These are phyloP conservation scores for Aegilops longissima DNA, from an alignment of 176 grass and related monocot genomes.

Conservation along the genomic window DNA sequence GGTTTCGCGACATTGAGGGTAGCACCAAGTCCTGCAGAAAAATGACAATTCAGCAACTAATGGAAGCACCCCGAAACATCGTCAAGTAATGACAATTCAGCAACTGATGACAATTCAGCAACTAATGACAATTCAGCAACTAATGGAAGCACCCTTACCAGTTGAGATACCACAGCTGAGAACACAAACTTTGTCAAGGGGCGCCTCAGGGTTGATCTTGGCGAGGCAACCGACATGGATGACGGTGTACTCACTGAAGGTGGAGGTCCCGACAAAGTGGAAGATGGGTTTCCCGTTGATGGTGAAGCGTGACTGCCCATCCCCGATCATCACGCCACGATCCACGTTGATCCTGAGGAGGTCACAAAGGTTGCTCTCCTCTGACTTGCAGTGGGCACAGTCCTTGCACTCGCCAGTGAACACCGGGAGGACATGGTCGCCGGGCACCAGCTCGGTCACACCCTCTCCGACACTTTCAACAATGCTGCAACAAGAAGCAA, in stretches of 20 bases:
- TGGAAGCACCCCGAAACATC: not conserved
- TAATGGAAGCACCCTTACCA: conserved; percentile 21
- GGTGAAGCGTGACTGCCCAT: conserved; percentile 56
- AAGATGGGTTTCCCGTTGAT: conserved; percentile 68
- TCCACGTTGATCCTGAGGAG: conserved; percentile 84
- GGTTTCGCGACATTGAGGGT: conserved; percentile 87
- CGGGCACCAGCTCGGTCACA: conserved; percentile 64
- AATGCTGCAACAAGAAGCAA: conserved; percentile 30
- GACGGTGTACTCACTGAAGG: conserved; percentile 91
- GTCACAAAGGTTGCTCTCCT: conserved; percentile 92
- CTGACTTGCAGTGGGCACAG: conserved; percentile 73
- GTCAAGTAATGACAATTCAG: not conserved
- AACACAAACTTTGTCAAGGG: conserved; percentile 85
- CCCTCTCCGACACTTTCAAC: conserved; percentile 80
- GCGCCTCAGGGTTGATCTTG: conserved; percentile 63
- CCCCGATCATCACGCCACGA: conserved; percentile 69
- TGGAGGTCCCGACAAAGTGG: conserved; percentile 83
- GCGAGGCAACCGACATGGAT: conserved; percentile 73
- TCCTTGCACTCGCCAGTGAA: conserved; percentile 94
- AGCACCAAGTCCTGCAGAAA: conserved; percentile 61
- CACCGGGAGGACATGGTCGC: conserved; percentile 89
- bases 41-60: not conserved
- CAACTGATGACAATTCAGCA: not conserved
- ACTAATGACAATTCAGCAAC: not conserved
- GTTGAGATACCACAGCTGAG: conserved; percentile 86